Evolutionary conservation across 768 basidiomycete genomes (phyloP).

Genomic region (Lactarius vividus): DNA sequence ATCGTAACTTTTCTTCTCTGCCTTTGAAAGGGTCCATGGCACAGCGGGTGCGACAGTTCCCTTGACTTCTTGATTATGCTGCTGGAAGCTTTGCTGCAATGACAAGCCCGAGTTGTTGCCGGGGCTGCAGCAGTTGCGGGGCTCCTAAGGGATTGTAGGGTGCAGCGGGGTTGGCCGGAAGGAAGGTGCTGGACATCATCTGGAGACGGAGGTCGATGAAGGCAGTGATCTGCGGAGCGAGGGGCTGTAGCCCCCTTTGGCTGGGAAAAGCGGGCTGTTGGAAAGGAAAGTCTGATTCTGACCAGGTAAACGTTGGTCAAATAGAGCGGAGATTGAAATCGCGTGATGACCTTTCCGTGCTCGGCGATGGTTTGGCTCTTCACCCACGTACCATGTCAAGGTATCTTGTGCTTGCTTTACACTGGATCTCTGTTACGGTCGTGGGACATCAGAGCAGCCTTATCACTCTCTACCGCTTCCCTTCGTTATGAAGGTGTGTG

Average conservation of each 20-base stretch:
- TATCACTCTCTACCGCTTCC: too few relatives aligned
- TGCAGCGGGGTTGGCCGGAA: slow-evolving; percentile 68
- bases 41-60: slow-evolving; percentile 66
- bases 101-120: slow-evolving; percentile 42
- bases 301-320: slow-evolving; percentile 41
- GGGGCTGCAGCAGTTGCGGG: slow-evolving; percentile 67
- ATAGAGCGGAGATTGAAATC: slow-evolving; percentile 20
- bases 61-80: slow-evolving; percentile 73
- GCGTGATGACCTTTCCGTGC: background rate
- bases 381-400: slow-evolving; percentile 66
- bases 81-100: slow-evolving; percentile 83
- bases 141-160: slow-evolving; percentile 57
- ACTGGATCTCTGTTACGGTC: slow-evolving; percentile 68
- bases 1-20: slow-evolving; percentile 96
- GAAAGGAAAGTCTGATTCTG: slow-evolving; percentile 48
- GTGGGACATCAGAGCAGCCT: too few relatives aligned
- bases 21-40: slow-evolving; percentile 82
- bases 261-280: slow-evolving; percentile 62
- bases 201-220: slow-evolving; percentile 81
- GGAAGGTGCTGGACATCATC: slow-evolving; percentile 90
- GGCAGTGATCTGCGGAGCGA: slow-evolving; percentile 76
- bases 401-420: slow-evolving; percentile 44
- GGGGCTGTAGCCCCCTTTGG: slow-evolving; percentile 38
- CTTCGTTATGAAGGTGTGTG: slow-evolving; percentile 57
- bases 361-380: background rate